phyloP scores from a whole-genome alignment of 495 filamentous ascomycete genomes.

The Pseudomonodictys pantanalensis region DNA sequence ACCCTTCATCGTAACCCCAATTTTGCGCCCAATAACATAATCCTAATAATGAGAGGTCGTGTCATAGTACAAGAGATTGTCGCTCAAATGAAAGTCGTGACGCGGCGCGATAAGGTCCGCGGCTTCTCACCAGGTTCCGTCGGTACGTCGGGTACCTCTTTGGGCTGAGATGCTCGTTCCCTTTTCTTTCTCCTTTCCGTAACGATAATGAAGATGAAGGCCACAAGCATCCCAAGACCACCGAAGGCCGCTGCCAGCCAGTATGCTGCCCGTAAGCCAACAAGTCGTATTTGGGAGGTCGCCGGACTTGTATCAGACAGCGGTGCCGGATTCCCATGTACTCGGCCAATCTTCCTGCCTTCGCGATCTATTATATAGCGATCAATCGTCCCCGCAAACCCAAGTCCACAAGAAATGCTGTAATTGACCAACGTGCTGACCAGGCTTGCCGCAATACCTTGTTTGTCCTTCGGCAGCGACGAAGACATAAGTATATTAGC shows the following conservation, averaged over 20 bases:
- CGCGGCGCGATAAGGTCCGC: too few relatives aligned
- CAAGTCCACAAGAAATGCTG: constrained; percentile 63
- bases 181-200: constrained; percentile 4
- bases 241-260: constrained; percentile 21
- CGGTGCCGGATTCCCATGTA: constrained; percentile 2
- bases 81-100: too few relatives aligned
- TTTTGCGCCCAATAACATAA: too few relatives aligned
- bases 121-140: too few relatives aligned
- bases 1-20: too few relatives aligned
- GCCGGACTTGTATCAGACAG: background rate
- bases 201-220: constrained; percentile 9
- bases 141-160: too few relatives aligned
- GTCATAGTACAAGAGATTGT: too few relatives aligned
- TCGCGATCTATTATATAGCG: constrained; percentile 17
- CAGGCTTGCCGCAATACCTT: constrained; percentile 64
- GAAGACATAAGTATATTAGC: constrained; percentile 62
- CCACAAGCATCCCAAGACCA: constrained; percentile 23
- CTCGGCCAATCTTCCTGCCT: constrained; percentile 8
- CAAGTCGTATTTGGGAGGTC: constrained; percentile 6
- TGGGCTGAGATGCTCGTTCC: too few relatives aligned
- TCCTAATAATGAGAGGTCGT: too few relatives aligned
- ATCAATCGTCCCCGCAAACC: constrained; percentile 64
- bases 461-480: constrained; percentile 56
- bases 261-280: constrained; percentile 17
- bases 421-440: constrained; percentile 70